phyloP scores from a whole-genome alignment of 1,284 basidiomycete genomes.

The Ustilago xerochloae region DNA sequence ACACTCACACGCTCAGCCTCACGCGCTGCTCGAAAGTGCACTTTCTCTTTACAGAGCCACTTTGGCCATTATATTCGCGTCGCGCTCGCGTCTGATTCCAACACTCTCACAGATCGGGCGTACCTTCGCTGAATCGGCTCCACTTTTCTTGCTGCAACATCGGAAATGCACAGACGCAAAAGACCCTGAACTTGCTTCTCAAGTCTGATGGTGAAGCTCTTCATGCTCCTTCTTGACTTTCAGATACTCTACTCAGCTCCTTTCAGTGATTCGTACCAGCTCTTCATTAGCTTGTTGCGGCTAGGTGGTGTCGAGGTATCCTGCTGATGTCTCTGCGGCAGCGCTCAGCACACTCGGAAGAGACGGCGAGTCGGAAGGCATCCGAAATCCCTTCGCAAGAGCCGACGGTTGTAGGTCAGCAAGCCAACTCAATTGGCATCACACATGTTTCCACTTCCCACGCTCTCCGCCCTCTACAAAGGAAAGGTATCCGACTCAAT shows the following conservation, averaged over 20 bases:
- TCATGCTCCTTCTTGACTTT: not conserved
- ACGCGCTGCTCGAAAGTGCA: too few species aligned
- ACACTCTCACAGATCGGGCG: constrained; percentile 13
- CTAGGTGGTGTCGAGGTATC: too few species aligned
- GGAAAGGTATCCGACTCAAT: constrained; percentile 37
- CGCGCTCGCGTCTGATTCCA: constrained; percentile 32
- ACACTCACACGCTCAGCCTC: not conserved
- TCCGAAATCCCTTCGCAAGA: constrained; percentile 1
- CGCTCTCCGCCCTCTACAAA: not conserved
- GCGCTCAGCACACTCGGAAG: not conserved
- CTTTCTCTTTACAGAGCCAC: too few species aligned
- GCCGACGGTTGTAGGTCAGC: too few species aligned
- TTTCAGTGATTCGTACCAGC: not conserved
- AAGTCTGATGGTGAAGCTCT: not conserved
- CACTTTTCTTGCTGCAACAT: constrained; percentile 7
- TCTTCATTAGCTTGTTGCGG: too few species aligned
- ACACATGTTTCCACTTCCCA: not conserved
- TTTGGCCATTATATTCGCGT: constrained; percentile 32
- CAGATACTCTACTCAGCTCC: not conserved
- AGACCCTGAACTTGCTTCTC: constrained; percentile 5
- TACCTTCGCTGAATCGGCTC: constrained; percentile 38
- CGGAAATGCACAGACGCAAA: not conserved
- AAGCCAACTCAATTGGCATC: not conserved
- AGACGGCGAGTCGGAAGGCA: not conserved
- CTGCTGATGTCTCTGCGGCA: constrained; percentile 34